Evolutionary conservation across 2,329 filamentous ascomycete genomes (phyloP).

Genomic region (Parastagonospora nodorum): DNA sequence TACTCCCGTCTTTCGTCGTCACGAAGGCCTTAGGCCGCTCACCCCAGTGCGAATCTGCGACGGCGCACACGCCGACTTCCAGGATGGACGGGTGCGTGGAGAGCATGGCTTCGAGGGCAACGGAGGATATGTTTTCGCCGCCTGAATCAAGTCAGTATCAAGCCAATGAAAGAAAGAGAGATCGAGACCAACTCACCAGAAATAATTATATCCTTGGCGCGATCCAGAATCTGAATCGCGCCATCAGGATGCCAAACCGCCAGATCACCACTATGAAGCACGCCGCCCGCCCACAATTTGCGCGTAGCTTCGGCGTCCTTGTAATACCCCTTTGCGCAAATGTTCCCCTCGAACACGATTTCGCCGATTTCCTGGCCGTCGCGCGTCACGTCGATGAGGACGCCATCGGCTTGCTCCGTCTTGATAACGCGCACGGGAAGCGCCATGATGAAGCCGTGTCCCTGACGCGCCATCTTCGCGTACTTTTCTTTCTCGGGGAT

Average conservation of each 20-base stretch:
- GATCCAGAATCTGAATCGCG: constrained; percentile 87
- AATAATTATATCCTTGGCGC: constrained; percentile 98
- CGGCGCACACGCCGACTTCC: constrained; percentile 87
- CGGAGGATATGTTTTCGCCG: constrained; percentile 94
- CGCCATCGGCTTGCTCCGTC: constrained; percentile 70
- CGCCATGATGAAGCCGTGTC: constrained; percentile 85
- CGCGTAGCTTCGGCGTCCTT: constrained; percentile 84
- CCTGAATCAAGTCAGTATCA: too few species aligned
- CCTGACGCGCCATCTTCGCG: constrained; percentile 88
- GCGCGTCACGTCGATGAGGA: constrained; percentile 68
- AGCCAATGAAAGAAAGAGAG: too few species aligned
- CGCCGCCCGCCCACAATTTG: constrained; percentile 86
- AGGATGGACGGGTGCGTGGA: constrained; percentile 86
- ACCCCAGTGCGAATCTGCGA: constrained; percentile 89
- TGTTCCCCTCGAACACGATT: constrained; percentile 88
- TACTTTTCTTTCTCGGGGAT: constrained; percentile 79
- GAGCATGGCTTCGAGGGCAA: constrained; percentile 89
- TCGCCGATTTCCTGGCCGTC: constrained; percentile 80
- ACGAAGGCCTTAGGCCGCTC: constrained; percentile 95
- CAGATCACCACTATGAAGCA: constrained; percentile 85
- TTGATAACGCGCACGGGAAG: constrained; percentile 83
- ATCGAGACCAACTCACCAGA: constrained; percentile 69
- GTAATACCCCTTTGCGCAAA: constrained; percentile 89
- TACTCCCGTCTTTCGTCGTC: constrained; percentile 66
- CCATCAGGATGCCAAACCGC: constrained; percentile 94